Conservation (phyloP, 2,329 filamentous ascomycete species). For the Penicillium sp. region DNA sequence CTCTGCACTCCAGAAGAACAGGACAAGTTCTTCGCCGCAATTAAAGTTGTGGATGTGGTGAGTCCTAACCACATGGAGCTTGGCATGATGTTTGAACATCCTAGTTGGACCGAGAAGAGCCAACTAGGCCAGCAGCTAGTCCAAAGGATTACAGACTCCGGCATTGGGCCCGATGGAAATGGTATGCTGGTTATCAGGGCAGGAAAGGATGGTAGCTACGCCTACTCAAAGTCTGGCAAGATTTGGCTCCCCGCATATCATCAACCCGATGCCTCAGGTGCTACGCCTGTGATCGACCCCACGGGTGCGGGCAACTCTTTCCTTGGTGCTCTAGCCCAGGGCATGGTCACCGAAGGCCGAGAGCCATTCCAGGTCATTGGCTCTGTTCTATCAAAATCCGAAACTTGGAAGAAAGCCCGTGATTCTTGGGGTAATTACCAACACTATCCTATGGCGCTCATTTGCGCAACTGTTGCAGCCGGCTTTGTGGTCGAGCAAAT, state of each 20-base stretch:
- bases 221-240: slow-evolving; percentile 42
- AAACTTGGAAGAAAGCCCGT: slow-evolving; percentile 49
- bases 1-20: slow-evolving; percentile 70
- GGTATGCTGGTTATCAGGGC: slow-evolving; percentile 55
- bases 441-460: slow-evolving; percentile 63
- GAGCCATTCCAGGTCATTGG: slow-evolving; percentile 32
- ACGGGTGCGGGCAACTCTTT: slow-evolving; percentile 95
- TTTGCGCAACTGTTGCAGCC: slow-evolving; percentile 78
- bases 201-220: slow-evolving; percentile 60
- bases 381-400: slow-evolving; percentile 50
- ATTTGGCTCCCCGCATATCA: slow-evolving; percentile 81
- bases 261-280: slow-evolving; percentile 33
- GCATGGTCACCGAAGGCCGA: slow-evolving; percentile 49
- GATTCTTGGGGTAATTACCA: slow-evolving; percentile 50
- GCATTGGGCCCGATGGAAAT: slow-evolving; percentile 39
- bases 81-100: slow-evolving; percentile 73
- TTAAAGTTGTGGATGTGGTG: slow-evolving; percentile 58
- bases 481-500: slow-evolving; percentile 95
- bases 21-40: slow-evolving; percentile 53
- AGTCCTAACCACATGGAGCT: slow-evolving; percentile 87
- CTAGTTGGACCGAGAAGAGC: slow-evolving; percentile 36
- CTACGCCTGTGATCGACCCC: slow-evolving; percentile 71
- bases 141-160: slow-evolving; percentile 35
- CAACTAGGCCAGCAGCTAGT: slow-evolving; percentile 35
- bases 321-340: slow-evolving; percentile 62